phyloP scores from a whole-genome alignment of 306 rosid genomes.

The Coriaria nepalensis region DNA sequence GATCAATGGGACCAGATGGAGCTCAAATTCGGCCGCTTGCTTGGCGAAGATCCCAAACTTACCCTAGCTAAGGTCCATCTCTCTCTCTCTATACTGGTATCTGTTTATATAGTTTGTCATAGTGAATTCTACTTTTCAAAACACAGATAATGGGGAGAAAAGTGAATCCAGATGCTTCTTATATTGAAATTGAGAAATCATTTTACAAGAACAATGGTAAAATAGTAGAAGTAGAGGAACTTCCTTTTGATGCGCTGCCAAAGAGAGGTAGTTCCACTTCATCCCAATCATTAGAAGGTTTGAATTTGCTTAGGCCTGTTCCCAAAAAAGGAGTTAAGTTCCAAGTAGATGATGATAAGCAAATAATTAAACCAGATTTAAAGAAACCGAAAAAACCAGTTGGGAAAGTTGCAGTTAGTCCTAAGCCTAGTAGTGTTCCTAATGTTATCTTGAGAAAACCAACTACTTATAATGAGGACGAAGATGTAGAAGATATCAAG shows the following conservation, averaged over 20 bases:
- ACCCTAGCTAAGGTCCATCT: conserved; percentile 71
- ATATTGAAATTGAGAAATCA: conserved; percentile 76
- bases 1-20: conserved; percentile 70
- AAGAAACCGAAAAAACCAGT: conserved; percentile 30
- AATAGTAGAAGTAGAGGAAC: conserved; percentile 42
- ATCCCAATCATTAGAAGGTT: conserved; percentile 34
- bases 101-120: neutral
- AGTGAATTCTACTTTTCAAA: conserved; percentile 1
- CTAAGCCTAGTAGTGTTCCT: conserved; percentile 37
- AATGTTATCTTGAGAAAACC: conserved; percentile 83
- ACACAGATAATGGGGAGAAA: conserved; percentile 79
- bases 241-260: conserved; percentile 45
- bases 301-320: conserved; percentile 63
- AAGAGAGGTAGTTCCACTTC: conserved; percentile 17
- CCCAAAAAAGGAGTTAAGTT: conserved; percentile 37
- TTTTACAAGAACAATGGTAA: conserved; percentile 63
- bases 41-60: conserved; percentile 90
- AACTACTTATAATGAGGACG: conserved; percentile 29
- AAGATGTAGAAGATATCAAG: conserved; percentile 21
- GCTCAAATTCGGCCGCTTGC: conserved; percentile 76
- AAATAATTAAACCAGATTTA: conserved; percentile 21
- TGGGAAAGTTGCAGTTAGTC: conserved; percentile 23
- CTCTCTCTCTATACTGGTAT: neutral
- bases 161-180: conserved; percentile 59
- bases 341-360: conserved; percentile 26